Base-by-base conservation (phyloP, 1,284 basidiomycete species). In the Bothia castanella region DNA sequence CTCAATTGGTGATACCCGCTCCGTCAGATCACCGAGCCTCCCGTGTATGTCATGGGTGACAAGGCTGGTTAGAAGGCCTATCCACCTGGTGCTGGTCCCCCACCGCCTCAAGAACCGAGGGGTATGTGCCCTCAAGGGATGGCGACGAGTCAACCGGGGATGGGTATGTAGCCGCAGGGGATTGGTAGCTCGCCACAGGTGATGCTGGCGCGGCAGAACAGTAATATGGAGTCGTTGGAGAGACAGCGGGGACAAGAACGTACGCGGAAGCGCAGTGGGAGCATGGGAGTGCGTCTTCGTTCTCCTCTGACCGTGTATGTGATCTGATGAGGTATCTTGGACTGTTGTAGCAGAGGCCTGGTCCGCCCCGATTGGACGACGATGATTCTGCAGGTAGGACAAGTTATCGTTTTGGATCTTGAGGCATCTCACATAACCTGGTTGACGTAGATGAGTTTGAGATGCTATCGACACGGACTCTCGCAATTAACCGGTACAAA, bases 161-260 rank as follows among this genome's bases (percentile, higher is more conserved):
- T 62, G 57, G 61, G 58, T 9, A 64, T 61, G 36, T 27, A 66
- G 17, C 58, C 66, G 16, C 65, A 64, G 23, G 56, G 58, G 14
- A 63, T 66, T 14, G 44, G 43, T 20, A 70, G 55, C 70, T 69
- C 67, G 66, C 77, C 63, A n/a, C 82, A 85, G 56, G 83, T 79
- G 0, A 77, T 85, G 77, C 66, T 89, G 1, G 80, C 79, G 8
- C 84, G 85, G 60, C 85, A 87, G 60, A 87, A 83, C 55, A 78
- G 59, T 51, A 78, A 74, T 39, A 84, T 87, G 81, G 85, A 85
- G 57, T 75, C 79, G 32, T 56, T 87, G 42, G 87, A 89, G 53
- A 67, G 74, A 56, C 74, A 82, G 45, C 74, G 75, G 45, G 76
- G 78, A 52, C 72, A 76, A 65, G 83, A 58, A 71, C 76, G 63